Base-by-base conservation (phyloP, 345 rosid genomes). In the Atalantia buxifolia region DNA sequence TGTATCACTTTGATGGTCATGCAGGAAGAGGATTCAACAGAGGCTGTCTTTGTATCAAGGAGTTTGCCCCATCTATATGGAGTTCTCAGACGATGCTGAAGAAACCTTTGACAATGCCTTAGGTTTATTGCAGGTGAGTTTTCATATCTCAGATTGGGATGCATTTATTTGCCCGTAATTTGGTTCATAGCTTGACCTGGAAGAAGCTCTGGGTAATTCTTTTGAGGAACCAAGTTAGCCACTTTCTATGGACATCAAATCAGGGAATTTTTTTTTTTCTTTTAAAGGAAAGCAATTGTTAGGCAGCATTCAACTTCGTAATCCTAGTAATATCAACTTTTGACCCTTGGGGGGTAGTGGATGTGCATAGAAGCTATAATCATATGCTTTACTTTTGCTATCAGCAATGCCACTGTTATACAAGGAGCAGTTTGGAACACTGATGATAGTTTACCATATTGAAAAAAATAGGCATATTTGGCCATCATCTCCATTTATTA, bases 1-100 rank as follows among this genome's bases (percentile, higher is more conserved):
- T 40, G 68, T 36, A 78, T 70, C 28, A 69, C 19, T 65, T 87
- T 50, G 56, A 71, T 81, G 76, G 72, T 50, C 68, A 12, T 89
- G 84, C 85, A 96, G 98, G 85, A 91, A 92, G 87, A 90, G 83
- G 85, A 89, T 92, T 83, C 93, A 90, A 36, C 98, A 94, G 84
- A 88, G 98, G 77, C 78, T 96, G 81, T 97, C 99, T 68, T 84
- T 92, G 72, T 96, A 96, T 83, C 98, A 94, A 87, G 99, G 99
- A 78, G 97, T 92, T 63, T 96, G 98, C 67, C 94, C 99, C 69
- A 87, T 96, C 72, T 90, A 86, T 89, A 88, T 94, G 94, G 90
- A 92, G 81, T 96, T 96, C 84, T 82, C 91, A n/a, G 95, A 90
- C 80, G 98, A 96, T 86, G 95, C 98, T 42, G 99, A 96, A 84